Conservation (phyloP, 2,329 filamentous ascomycete genomes). For the Neoascochyta sp. region DNA sequence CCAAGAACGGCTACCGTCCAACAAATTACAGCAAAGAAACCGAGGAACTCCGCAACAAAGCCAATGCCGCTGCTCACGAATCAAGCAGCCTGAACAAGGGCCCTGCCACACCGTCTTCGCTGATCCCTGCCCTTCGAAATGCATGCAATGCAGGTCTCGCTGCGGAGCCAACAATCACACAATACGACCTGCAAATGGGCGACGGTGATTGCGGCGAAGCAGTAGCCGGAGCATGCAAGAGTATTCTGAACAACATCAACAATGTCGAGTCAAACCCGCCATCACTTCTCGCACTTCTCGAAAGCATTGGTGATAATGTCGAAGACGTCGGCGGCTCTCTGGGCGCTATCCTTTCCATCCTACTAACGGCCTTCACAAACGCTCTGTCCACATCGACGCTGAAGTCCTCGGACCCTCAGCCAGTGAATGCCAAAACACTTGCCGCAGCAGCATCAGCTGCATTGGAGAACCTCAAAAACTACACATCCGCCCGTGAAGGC, state of each 20-base stretch:
- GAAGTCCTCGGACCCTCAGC: conserved; percentile 16
- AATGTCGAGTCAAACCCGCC: conserved; percentile 54
- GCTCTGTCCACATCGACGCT: conserved; percentile 35
- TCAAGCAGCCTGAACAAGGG: conserved; percentile 19
- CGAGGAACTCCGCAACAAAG: conserved; percentile 23
- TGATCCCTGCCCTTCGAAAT: conserved; percentile 41
- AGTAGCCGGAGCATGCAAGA: conserved; percentile 63
- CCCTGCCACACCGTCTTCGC: conserved; percentile 39
- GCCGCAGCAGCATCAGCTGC: conserved; percentile 44
- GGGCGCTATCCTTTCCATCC: conserved; percentile 76
- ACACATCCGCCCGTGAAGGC: conserved; percentile 82
- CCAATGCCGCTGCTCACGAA: conserved; percentile 24
- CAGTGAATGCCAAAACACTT: conserved; percentile 36
- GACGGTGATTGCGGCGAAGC: conserved; percentile 82
- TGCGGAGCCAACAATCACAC: conserved; percentile 62
- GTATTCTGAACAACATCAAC: conserved; percentile 45
- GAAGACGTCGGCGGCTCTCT: conserved; percentile 72
- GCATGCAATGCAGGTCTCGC: conserved; percentile 50
- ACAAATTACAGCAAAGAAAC: conserved; percentile 24
- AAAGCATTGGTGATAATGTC: conserved; percentile 58
- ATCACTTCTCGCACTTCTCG: conserved; percentile 54
- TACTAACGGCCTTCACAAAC: conserved; percentile 71
- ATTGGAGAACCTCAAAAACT: conserved; percentile 51
- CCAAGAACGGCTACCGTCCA: conserved; percentile 45
- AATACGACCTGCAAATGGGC: conserved; percentile 75